Conservation (phyloP, 2,329 filamentous ascomycete genomes). For the Coniella vitis region DNA sequence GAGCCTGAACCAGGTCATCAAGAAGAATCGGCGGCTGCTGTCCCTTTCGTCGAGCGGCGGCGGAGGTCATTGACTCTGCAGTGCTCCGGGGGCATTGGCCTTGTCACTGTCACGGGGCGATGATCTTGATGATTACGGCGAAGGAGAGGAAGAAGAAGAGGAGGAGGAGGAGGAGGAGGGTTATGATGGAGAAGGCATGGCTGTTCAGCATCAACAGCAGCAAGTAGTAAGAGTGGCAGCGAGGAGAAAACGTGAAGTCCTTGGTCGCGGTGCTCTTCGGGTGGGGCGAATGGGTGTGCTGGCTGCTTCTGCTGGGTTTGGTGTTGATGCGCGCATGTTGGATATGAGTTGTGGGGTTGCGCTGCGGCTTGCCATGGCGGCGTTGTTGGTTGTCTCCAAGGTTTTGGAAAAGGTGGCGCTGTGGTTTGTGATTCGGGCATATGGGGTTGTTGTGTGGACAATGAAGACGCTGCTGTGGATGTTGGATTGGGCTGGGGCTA, state of each 20-base stretch:
- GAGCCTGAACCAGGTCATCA: slow-evolving; percentile 51
- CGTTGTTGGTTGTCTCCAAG: slow-evolving; percentile 3
- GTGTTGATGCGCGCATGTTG: slow-evolving; percentile 7
- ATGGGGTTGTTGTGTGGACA: slow-evolving; percentile 10
- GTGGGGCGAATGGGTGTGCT: slow-evolving; percentile 3
- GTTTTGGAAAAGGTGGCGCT: not conserved
- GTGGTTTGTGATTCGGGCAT: slow-evolving; percentile 9
- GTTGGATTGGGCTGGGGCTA: slow-evolving; percentile 14
- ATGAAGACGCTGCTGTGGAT: slow-evolving; percentile 7
- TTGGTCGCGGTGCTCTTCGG: slow-evolving; percentile 11
- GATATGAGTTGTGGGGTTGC: slow-evolving; percentile 11
- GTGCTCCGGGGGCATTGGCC: not conserved
- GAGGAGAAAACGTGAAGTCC: slow-evolving; percentile 6
- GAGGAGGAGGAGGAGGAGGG: too few relatives aligned
- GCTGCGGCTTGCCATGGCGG: slow-evolving; percentile 7
- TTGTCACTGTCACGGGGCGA: not conserved
- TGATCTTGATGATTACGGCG: not conserved
- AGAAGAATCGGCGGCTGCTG: slow-evolving; percentile 51
- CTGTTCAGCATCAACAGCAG: too few relatives aligned
- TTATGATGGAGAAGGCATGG: too few relatives aligned
- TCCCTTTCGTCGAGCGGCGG: slow-evolving; percentile 21
- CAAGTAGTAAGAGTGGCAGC: not conserved
- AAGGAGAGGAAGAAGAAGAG: too few relatives aligned
- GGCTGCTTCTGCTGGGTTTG: slow-evolving; percentile 7
- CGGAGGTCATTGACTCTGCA: slow-evolving; percentile 16